Evolutionary conservation across 257 asterid genomes (phyloP), one percentile per base, ranked within the genome.

Genomic region (Solanum sejunctum): DNA sequence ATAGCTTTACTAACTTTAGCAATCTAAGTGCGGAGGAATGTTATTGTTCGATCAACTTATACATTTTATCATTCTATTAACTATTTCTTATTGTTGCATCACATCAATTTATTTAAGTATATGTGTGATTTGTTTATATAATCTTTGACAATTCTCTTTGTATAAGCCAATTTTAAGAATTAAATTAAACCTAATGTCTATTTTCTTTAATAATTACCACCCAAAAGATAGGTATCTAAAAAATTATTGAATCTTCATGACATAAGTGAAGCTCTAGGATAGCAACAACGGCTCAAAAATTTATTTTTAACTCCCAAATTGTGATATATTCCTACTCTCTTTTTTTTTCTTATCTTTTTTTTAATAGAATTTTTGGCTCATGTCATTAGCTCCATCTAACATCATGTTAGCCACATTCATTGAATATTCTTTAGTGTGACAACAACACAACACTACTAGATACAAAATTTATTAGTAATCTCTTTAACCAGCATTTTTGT

Each of bases 71-170:
- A 13, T 58, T 58, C 32, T 41, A 41, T 41, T 5, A 1, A 7
- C 6, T 41, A 41, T 41, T 41, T 41, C 7, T 41, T 41, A 43
- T 43, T 43, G 8, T 1, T 58, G 66, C 9, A 9, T 58, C 64
- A 57, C 12, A 10, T 20, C 6, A 18, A 20, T 57, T 18, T 5
- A 0, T 20, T 57, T 20, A 20, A 20, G 6, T 0, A 58, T 8
- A 58, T 8, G 66, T 58, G 0, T 20, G 0, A 3, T 1, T 0
- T 0, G 20, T 57, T 57, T 36, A 36, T 36, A 54, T 15, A 0
- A 54, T 54, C 8, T 54, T 54, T 36, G 41, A 36, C 41, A 36
- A 36, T 36, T 36, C 39, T 32, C 5, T 32, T 32, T 32, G 0
- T 36, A 36, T 36, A 36, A 36, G 41, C 41, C 41, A 36, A 36